Percentiles rank a stretch among this genome's conserved stretches.
Evolutionary conservation across 352 stramenopile genomes (phyloP).

Genomic region (Globisporangium nodosum): DNA sequence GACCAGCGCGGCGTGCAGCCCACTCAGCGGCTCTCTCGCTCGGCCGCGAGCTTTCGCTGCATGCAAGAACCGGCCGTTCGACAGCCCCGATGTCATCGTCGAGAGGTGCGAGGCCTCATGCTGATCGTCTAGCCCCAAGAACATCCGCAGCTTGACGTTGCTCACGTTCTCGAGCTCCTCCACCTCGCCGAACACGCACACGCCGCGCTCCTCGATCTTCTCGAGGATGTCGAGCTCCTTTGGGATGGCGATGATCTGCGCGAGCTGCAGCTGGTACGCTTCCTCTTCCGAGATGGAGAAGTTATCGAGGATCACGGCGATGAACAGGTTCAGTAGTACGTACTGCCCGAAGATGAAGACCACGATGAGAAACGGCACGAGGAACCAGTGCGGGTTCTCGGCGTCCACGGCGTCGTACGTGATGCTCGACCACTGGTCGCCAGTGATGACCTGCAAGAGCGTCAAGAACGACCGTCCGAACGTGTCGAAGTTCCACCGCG

Average conservation of each 20-base stretch:
- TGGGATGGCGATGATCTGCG: conserved; percentile 75
- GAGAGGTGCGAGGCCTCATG: conserved; percentile 5
- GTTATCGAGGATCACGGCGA: conserved; percentile 81
- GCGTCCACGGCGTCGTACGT: conserved; percentile 70
- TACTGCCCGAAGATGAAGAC: conserved; percentile 77
- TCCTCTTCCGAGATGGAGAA: conserved; percentile 79
- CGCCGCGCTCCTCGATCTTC: conserved; percentile 73
- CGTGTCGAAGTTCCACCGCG: conserved; percentile 79
- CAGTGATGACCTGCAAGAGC: conserved; percentile 72
- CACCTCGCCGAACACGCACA: conserved; percentile 72
- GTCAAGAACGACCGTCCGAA: conserved; percentile 69
- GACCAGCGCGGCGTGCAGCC: neutral
- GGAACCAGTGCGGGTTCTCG: conserved; percentile 54
- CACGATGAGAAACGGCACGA: conserved; percentile 69
- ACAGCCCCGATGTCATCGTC: conserved; percentile 2
- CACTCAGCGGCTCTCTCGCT: too few relatives aligned
- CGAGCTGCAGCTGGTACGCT: conserved; percentile 76
- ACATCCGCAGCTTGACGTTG: conserved; percentile 75
- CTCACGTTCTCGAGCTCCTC: conserved; percentile 76
- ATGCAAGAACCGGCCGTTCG: conserved; percentile 5
- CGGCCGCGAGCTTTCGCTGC: neutral
- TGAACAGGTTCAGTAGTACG: conserved; percentile 79
- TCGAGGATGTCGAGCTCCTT: conserved; percentile 82
- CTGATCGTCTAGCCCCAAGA: conserved; percentile 56
- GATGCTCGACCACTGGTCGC: conserved; percentile 73